phyloP scores from a whole-genome alignment of 129 eudicot species.

The Helianthus tuberosus region DNA sequence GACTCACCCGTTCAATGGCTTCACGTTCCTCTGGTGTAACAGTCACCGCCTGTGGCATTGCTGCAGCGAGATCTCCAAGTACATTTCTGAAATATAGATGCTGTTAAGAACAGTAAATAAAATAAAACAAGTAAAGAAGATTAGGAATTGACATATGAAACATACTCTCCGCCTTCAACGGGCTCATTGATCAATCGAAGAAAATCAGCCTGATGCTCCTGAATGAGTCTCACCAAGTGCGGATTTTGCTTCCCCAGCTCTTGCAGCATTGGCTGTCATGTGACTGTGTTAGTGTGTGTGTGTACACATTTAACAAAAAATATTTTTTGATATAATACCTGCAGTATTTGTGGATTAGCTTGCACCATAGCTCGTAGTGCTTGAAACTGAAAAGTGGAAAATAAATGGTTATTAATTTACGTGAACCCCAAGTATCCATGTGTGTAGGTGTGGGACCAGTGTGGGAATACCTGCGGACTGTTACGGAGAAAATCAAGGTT shows the following conservation, averaged over 20 bases:
- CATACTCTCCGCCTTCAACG: conserved; percentile 86
- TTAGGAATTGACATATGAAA: neutral
- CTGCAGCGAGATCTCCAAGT: conserved; percentile 63
- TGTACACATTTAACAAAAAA: neutral
- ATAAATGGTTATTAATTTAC: neutral
- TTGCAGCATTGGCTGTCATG: conserved; percentile 90
- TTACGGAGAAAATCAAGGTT: conserved; percentile 83
- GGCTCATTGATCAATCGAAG: conserved; percentile 93
- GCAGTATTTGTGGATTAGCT: conserved; percentile 94
- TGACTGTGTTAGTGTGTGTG: neutral
- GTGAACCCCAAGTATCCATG: neutral
- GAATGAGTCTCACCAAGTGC: conserved; percentile 77
- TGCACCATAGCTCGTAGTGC: conserved; percentile 95
- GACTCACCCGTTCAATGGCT: conserved; percentile 87
- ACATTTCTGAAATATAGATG: conserved; percentile 50
- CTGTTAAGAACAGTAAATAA: neutral
- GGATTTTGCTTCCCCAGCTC: conserved; percentile 96
- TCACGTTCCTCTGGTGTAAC: conserved; percentile 92
- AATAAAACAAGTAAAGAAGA: neutral
- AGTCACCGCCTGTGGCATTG: conserved; percentile 75
- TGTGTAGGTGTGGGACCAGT: neutral
- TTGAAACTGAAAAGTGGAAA: conserved; percentile 63
- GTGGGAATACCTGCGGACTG: conserved; percentile 68
- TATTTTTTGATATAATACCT: conserved; percentile 43
- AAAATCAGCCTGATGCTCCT: conserved; percentile 93